These are phyloP conservation scores for Bremia lactucae DNA, from an alignment of 352 stramenopile species.

Conservation along the genomic window DNA sequence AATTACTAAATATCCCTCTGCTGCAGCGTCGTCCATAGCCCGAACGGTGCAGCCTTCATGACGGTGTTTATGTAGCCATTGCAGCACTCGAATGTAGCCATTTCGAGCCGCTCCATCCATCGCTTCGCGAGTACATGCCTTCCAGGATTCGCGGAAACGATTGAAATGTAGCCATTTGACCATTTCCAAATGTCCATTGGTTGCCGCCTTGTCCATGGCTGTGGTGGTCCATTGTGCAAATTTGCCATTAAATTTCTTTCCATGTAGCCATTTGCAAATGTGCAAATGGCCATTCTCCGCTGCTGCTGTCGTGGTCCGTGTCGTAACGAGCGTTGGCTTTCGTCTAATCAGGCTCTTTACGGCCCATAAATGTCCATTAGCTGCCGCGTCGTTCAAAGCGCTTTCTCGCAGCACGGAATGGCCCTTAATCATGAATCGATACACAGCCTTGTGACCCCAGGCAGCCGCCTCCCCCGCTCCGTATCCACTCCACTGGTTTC, in stretches of 20 bases:
- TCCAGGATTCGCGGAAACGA: conserved; percentile 19
- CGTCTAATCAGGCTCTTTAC: conserved; percentile 20
- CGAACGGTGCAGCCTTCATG: conserved; percentile 18
- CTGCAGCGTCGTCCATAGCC: conserved; percentile 19
- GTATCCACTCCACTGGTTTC: conserved; percentile 24
- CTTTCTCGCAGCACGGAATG: conserved; percentile 16
- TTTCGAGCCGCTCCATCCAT: conserved; percentile 24
- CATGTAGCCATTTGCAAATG: conserved; percentile 25
- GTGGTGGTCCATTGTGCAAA: conserved; percentile 21
- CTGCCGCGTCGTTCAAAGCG: conserved; percentile 20
- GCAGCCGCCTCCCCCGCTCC: conserved; percentile 22
- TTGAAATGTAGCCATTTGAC: conserved; percentile 35
- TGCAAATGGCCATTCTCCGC: conserved; percentile 19
- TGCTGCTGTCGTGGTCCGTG: conserved; percentile 18
- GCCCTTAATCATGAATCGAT: conserved; percentile 31
- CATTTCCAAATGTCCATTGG: conserved; percentile 22
- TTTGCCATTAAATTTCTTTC: conserved; percentile 19
- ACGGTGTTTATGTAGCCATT: conserved; percentile 23
- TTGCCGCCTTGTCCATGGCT: conserved; percentile 22
- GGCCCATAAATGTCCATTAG: conserved; percentile 19
- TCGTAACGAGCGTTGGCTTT: conserved; percentile 8
- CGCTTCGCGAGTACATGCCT: conserved; percentile 18
- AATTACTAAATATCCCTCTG: conserved; percentile 17
- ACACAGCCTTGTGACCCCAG: conserved; percentile 24
- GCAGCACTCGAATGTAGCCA: conserved; percentile 12